Evolutionary conservation across 345 rosid genomes (phyloP), one percentile per base, ranked within the genome.

Genomic region (Sonneratia caseolaris): DNA sequence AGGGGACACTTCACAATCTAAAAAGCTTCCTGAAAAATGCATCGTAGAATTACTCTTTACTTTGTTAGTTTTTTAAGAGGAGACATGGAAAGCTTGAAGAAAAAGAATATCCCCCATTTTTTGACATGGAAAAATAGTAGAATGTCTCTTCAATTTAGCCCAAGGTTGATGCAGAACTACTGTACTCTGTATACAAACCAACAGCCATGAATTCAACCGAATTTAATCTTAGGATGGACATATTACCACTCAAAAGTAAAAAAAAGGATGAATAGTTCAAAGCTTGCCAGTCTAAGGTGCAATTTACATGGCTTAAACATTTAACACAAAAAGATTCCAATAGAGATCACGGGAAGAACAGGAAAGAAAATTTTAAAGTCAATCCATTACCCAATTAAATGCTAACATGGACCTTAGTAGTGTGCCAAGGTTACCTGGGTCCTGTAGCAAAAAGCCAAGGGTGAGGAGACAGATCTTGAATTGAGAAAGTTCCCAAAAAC

Each of bases 381-480:
- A 55, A 18, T 57, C 18, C 66, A 72, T 87, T 82, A 91, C 98
- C 97, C 98, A 94, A 67, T 80, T 81, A 82, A 94, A 94, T 45
- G 97, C 96, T 76, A 86, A 82, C 70, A 96, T 95, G 68, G 98
- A 88, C 82, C 98, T 86, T 68, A 94, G 81, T 74, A 91, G 77
- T 24, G 97, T 87, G 14, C 98, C 98, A 3, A 94, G 92, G 81
- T 94, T 94, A 71, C 98, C 98, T 3, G 93, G 96, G 72, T 94
- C 97, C 96, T 93, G 89, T 84, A 84, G 64, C 68, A 73, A 76
- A 76, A 69, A 70, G 59, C 55, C 76, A 32, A 72, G 49, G 27
- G 45, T 79, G 68, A 72, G 43, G 69, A 77, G 19, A 35, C n/a
- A 65, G 5, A 72, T 22, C 40, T 37, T 27, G 36, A 56, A 12